Evolutionary conservation across 345 rosid species (phyloP), one percentile per base, ranked within the genome.

Genomic region (Eucalyptus marginata): DNA sequence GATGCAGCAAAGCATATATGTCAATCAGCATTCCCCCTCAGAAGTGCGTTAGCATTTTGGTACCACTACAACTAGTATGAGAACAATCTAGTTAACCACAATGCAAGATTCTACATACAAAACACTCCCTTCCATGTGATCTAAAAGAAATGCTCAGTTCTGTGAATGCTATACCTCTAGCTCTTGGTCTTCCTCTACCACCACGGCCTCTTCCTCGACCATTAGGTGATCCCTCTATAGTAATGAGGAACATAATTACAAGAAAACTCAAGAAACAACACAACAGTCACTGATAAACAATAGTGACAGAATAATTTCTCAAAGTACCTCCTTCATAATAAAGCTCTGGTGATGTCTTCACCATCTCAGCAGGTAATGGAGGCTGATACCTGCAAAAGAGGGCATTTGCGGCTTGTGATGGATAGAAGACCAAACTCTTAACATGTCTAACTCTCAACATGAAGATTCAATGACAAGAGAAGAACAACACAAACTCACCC

Each of bases 321-420:
- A 7, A 68, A 58, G 40, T 90, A 96, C 98, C 97, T 93, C 93
- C 98, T 89, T 95, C 98, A 88, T 93, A 93, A 71, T 96, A 96
- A 88, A 91, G n/a, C 49, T 94, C 95, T 87, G 91, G 24, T 13
- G 88, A 90, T 83, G 93, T 87, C 92, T 92, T 97, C 92, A 96
- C 97, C 92, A 90, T 88, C 51, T 97, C 98, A 76, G 92, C 89
- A 44, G 97, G 96, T 89, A 96, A 90, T 3, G 99, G 98, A 90
- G 91, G 91, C 93, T 96, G 98, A 90, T 96, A 96, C 92, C 99
- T 96, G 90, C 86, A 93, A 33, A 64, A 59, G n/a, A 50, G 81
- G 85, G n/a, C 62, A 88, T 49, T 87, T 36, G 88, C 86, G 10
- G 90, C 59, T 79, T 18, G 49, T 25, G 27, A 87, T 86, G 29